phyloP scores from a whole-genome alignment of 1,284 basidiomycete species.

The Malassezia caprae region DNA sequence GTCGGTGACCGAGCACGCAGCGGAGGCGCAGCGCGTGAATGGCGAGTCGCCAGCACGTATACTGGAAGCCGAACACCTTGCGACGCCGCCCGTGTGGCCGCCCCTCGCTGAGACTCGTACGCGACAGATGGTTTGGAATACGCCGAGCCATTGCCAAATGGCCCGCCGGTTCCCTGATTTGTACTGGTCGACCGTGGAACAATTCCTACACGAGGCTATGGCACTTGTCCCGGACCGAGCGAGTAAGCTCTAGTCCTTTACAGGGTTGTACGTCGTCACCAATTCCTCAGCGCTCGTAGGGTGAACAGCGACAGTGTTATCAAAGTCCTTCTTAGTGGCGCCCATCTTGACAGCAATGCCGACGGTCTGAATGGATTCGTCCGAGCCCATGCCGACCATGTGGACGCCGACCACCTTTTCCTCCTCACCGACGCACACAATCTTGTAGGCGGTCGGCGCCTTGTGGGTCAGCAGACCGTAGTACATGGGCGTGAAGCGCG shows the following conservation, averaged over 20 bases:
- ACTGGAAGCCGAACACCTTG: not conserved
- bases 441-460: conserved; percentile 76
- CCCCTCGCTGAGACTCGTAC: not conserved
- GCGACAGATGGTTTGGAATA: not conserved
- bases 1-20: not conserved
- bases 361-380: conserved; percentile 89
- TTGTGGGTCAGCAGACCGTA: conserved; percentile 46
- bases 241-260: conserved; percentile 12
- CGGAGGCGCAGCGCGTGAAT: not conserved
- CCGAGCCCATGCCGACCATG: conserved; percentile 69
- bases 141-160: conserved; percentile 6
- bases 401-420: conserved; percentile 91
- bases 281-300: conserved; percentile 44
- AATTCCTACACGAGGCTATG: conserved; percentile 1
- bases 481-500: conserved; percentile 49
- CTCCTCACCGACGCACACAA: conserved; percentile 72
- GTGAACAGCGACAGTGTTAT: conserved; percentile 46
- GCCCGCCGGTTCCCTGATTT: not conserved
- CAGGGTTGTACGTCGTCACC: conserved; percentile 21
- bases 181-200: conserved; percentile 10
- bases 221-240: not conserved
- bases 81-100: not conserved
- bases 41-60: not conserved
- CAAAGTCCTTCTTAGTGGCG: conserved; percentile 43
- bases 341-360: conserved; percentile 93